These are phyloP conservation scores for Achaetomiella virescens DNA, from an alignment of 495 filamentous ascomycete genomes.

Conservation along the genomic window DNA sequence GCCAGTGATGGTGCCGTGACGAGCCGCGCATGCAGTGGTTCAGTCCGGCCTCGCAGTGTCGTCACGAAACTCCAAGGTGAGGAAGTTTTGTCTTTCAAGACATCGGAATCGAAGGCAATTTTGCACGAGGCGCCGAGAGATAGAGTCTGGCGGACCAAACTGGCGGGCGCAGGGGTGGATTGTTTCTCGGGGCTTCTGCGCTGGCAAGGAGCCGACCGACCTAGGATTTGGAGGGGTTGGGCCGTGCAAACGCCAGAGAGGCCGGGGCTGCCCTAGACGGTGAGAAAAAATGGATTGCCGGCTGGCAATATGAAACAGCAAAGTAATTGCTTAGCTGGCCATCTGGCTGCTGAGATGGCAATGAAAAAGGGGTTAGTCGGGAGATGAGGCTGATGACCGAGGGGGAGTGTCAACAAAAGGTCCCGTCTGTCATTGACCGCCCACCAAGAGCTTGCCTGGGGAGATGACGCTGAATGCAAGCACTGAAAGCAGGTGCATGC, in stretches of 20 bases:
- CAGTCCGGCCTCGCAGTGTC: not conserved
- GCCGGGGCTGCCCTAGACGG: not conserved
- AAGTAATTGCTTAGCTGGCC: slow-evolving; percentile 2
- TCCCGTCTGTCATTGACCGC: not conserved
- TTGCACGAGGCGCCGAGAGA: not conserved
- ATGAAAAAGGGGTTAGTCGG: not conserved
- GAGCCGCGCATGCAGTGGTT: too few relatives aligned
- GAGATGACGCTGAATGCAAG: not conserved
- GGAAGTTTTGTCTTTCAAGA: not conserved
- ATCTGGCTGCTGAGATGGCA: not conserved
- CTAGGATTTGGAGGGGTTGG: slow-evolving; percentile 22
- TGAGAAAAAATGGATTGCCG: not conserved
- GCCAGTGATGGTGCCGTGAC: not conserved
- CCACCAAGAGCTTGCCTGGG: not conserved
- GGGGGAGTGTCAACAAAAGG: not conserved
- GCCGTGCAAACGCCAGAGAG: slow-evolving; percentile 7
- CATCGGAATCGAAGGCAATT: not conserved
- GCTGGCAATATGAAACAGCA: slow-evolving; percentile 1
- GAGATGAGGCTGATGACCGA: slow-evolving; percentile 8
- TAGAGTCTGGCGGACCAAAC: slow-evolving; percentile 1
- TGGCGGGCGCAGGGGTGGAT: slow-evolving; percentile 6
- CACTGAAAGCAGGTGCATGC: not conserved
- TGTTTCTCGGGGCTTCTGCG: slow-evolving; percentile 11
- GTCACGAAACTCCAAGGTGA: not conserved
- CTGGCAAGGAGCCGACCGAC: slow-evolving; percentile 9